phyloP scores from a whole-genome alignment of 2,329 filamentous ascomycete species.

The Phialemonium atrogriseum region DNA sequence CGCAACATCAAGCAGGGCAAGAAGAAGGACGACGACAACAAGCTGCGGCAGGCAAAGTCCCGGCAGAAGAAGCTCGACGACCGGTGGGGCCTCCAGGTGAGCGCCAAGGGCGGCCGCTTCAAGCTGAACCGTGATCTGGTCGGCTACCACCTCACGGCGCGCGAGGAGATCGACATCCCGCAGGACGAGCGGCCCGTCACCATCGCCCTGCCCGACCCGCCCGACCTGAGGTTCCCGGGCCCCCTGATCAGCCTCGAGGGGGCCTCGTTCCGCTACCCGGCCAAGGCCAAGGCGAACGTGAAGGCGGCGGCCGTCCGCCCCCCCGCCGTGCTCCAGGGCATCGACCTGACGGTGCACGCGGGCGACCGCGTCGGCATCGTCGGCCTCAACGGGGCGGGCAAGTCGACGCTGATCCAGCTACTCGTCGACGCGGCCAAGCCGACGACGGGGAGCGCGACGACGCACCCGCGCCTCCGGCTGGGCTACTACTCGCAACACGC shows the following conservation, averaged over 20 bases:
- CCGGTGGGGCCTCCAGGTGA: constrained; percentile 68
- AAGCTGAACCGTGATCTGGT: constrained; percentile 68
- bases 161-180: constrained; percentile 66
- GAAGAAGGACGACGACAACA: constrained; percentile 74
- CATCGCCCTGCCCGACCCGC: constrained; percentile 52
- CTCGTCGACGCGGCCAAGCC: constrained; percentile 54
- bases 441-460: constrained; percentile 51
- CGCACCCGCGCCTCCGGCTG: constrained; percentile 60
- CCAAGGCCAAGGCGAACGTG: constrained; percentile 19
- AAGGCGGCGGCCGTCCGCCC: too few relatives aligned
- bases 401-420: constrained; percentile 68
- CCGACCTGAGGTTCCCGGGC: constrained; percentile 67
- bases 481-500: constrained; percentile 78
- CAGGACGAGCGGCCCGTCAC: constrained; percentile 50
- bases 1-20: constrained; percentile 69
- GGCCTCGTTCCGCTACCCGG: constrained; percentile 55
- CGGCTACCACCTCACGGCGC: constrained; percentile 50
- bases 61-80: constrained; percentile 80
- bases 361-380: constrained; percentile 69
- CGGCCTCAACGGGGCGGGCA: constrained; percentile 74
- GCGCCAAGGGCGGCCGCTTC: constrained; percentile 63
- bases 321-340: constrained; percentile 46
- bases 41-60: constrained; percentile 76
- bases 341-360: constrained; percentile 61
- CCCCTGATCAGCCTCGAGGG: constrained; percentile 65